These are phyloP conservation scores for Sutorius eximius DNA, from an alignment of 1,284 basidiomycete species.

Conservation along the genomic window DNA sequence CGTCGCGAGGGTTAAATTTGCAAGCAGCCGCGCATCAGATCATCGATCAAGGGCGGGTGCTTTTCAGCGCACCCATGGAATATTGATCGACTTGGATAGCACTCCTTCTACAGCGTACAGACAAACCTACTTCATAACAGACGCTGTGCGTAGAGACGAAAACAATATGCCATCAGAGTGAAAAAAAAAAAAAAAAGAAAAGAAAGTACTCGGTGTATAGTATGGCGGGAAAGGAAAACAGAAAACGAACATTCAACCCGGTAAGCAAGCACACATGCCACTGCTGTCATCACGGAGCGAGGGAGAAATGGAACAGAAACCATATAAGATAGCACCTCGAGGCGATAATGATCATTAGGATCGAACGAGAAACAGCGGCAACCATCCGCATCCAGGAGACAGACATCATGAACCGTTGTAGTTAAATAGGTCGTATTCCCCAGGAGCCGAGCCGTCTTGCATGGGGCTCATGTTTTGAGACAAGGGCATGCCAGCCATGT, in stretches of 20 bases:
- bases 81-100: conserved; percentile 5
- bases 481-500: conserved; percentile 44
- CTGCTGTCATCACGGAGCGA: conserved; percentile 5
- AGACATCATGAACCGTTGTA: conserved; percentile 43
- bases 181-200: too few relatives aligned
- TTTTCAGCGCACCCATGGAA: background rate
- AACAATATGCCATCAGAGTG: conserved; percentile 13
- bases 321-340: conserved; percentile 24
- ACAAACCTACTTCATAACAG: conserved; percentile 29
- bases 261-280: background rate
- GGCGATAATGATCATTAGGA: conserved; percentile 25
- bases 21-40: background rate
- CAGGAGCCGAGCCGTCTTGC: conserved; percentile 31
- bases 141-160: conserved; percentile 22
- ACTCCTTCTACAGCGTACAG: conserved; percentile 31
- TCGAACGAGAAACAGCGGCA: conserved; percentile 19
- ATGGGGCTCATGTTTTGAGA: conserved; percentile 40
- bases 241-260: conserved; percentile 1
- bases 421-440: conserved; percentile 52
- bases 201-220: conserved; percentile 18
- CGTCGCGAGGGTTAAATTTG: background rate
- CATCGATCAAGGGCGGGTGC: background rate
- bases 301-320: conserved; percentile 4
- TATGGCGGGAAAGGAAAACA: conserved; percentile 10
- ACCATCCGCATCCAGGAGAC: conserved; percentile 18